phyloP scores from a whole-genome alignment of 2,329 filamentous ascomycete genomes.

The Davidsoniella virescens region DNA sequence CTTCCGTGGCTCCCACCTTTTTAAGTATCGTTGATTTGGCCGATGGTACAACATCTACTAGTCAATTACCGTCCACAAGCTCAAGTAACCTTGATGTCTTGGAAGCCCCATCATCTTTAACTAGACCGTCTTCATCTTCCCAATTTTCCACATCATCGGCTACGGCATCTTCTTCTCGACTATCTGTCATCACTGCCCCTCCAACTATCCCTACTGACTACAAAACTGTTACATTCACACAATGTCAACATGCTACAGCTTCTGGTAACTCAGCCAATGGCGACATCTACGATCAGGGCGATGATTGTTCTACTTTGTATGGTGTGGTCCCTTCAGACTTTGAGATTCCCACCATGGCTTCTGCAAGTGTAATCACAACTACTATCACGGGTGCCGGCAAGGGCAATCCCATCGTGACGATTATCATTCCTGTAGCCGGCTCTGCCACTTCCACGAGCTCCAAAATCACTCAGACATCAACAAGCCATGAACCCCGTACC shows the following conservation, averaged over 20 bases:
- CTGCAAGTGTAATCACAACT: constrained; percentile 3
- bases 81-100: constrained; percentile 4
- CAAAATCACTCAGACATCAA: neutral
- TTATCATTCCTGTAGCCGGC: constrained; percentile 4
- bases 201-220: constrained; percentile 4
- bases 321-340: constrained; percentile 7
- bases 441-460: neutral
- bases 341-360: constrained; percentile 2
- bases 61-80: neutral
- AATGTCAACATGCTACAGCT: constrained; percentile 5
- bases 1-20: neutral
- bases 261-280: neutral
- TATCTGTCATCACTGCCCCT: constrained; percentile 3
- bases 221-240: constrained; percentile 10
- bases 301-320: constrained; percentile 4
- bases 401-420: constrained; percentile 9
- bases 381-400: constrained; percentile 5
- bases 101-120: constrained; percentile 1
- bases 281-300: neutral
- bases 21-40: constrained; percentile 10
- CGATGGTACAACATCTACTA: constrained; percentile 2
- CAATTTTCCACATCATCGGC: constrained; percentile 1
- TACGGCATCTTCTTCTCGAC: neutral
- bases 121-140: neutral
- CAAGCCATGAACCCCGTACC: neutral